Evolutionary conservation across 495 filamentous ascomycete genomes (phyloP).

Genomic region (Chaetomium tenue): DNA sequence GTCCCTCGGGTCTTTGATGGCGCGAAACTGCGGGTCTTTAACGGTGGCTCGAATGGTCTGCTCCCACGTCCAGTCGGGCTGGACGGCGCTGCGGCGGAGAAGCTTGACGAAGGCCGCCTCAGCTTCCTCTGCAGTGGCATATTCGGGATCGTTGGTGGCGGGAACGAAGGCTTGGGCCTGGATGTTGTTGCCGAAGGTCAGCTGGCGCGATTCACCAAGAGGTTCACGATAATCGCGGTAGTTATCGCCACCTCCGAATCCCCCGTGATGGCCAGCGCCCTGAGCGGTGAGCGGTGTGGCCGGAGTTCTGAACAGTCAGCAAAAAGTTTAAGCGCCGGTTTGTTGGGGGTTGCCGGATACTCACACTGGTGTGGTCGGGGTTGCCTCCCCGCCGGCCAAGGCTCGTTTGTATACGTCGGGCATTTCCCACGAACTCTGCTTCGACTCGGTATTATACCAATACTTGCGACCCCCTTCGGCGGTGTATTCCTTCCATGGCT

Average conservation of each 20-base stretch:
- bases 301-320: slow-evolving; percentile 42
- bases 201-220: slow-evolving; percentile 62
- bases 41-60: slow-evolving; percentile 85
- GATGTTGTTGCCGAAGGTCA: slow-evolving; percentile 64
- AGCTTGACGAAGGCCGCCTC: slow-evolving; percentile 93
- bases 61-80: slow-evolving; percentile 90
- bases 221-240: slow-evolving; percentile 46
- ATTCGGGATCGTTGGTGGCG: slow-evolving; percentile 75
- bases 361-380: slow-evolving; percentile 61
- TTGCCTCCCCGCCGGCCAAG: slow-evolving; percentile 49
- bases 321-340: not conserved
- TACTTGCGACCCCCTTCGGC: slow-evolving; percentile 84
- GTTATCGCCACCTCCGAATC: slow-evolving; percentile 29
- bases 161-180: slow-evolving; percentile 62
- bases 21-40: slow-evolving; percentile 90
- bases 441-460: slow-evolving; percentile 88
- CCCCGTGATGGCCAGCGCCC: slow-evolving; percentile 27
- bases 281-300: slow-evolving; percentile 52
- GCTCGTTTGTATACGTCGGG: slow-evolving; percentile 77
- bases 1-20: slow-evolving; percentile 90
- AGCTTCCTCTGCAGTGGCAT: slow-evolving; percentile 81
- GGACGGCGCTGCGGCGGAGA: slow-evolving; percentile 76
- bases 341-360: slow-evolving; percentile 34
- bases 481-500: slow-evolving; percentile 92
- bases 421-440: slow-evolving; percentile 93